phyloP scores from a whole-genome alignment of 306 rosid genomes.

The Cucumis hystrix region DNA sequence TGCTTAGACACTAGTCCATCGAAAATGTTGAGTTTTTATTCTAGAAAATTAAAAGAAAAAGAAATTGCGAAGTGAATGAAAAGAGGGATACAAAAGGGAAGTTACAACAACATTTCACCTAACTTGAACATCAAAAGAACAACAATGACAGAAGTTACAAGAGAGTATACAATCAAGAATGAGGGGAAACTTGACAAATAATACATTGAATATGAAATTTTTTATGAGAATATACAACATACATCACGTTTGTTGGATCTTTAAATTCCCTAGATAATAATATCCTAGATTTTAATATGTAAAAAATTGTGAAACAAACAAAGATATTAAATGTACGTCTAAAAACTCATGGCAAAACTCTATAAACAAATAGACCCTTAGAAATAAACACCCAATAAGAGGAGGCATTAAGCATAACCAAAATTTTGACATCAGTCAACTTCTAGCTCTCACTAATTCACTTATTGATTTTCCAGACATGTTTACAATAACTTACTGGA shows the following conservation, averaged over 20 bases:
- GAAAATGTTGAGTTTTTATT: background rate
- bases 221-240: background rate
- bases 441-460: background rate
- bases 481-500: conserved; percentile 40
- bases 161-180: background rate
- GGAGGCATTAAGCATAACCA: background rate
- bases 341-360: too few species aligned
- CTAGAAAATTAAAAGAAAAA: background rate
- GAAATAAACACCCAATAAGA: background rate
- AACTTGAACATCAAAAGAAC: background rate
- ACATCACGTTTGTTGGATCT: too few species aligned
- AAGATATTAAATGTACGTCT: too few species aligned
- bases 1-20: background rate
- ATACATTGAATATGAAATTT: background rate
- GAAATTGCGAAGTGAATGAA: background rate
- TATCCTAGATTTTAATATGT: too few species aligned
- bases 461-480: background rate
- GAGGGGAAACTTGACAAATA: background rate
- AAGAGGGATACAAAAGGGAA: background rate
- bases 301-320: too few species aligned
- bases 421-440: background rate
- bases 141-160: background rate
- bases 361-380: too few species aligned
- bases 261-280: too few species aligned
- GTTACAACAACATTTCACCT: background rate